Evolutionary conservation across 1,139 yeast genomes (phyloP).

Genomic region (Scheffersomyces cryptocercus): DNA sequence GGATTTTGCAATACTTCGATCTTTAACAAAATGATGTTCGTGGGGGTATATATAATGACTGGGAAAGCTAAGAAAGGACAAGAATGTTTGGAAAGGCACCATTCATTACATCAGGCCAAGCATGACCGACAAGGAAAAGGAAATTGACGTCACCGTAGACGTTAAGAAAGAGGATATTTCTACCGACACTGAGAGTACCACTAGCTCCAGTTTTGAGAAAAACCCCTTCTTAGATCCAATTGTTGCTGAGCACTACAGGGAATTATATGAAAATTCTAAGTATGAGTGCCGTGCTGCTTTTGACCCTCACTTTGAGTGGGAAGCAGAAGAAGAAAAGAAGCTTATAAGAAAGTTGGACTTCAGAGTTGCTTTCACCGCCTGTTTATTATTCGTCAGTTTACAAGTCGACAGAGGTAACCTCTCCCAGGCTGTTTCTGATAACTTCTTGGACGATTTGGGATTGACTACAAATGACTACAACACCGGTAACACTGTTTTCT

Average conservation of each 20-base stretch:
- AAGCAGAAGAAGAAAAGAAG: slow-evolving; percentile 39
- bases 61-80: too few relatives aligned
- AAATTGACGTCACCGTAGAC: neutral
- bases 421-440: slow-evolving; percentile 51
- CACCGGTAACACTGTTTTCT: slow-evolving; percentile 47
- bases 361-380: slow-evolving; percentile 48
- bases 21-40: too few relatives aligned
- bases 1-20: neutral
- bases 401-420: slow-evolving; percentile 55
- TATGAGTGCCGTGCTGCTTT: slow-evolving; percentile 48
- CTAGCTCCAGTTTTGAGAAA: neutral
- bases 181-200: neutral
- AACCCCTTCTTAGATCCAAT: slow-evolving; percentile 30
- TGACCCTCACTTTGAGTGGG: slow-evolving; percentile 50
- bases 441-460: slow-evolving; percentile 42
- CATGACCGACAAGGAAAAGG: neutral
- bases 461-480: slow-evolving; percentile 51
- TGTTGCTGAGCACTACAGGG: slow-evolving; percentile 40
- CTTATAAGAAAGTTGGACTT: slow-evolving; percentile 44
- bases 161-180: neutral
- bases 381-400: slow-evolving; percentile 51
- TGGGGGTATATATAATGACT: too few relatives aligned
- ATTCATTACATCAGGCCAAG: too few relatives aligned
- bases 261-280: slow-evolving; percentile 38
- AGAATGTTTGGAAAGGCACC: too few relatives aligned